Percentiles rank a stretch among this genome's conserved stretches.
phyloP scores from a whole-genome alignment of 148 eudicot species.

The Vaccinium myrtillus region DNA sequence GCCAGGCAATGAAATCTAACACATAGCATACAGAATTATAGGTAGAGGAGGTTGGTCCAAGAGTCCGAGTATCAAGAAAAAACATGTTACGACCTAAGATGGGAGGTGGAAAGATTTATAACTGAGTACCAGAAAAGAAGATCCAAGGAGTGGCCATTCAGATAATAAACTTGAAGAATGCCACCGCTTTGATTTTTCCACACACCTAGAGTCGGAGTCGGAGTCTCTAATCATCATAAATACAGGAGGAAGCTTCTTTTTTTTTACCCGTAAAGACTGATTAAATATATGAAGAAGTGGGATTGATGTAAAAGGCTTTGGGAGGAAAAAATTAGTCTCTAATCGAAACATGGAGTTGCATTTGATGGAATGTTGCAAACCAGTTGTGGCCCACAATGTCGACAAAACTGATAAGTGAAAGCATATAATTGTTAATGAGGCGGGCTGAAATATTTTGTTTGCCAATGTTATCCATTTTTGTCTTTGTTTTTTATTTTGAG shows the following conservation, averaged over 20 bases:
- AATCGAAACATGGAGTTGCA: background rate
- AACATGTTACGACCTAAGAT: background rate
- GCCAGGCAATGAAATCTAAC: background rate
- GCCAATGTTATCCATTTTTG: background rate
- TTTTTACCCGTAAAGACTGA: background rate
- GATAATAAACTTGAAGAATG: background rate
- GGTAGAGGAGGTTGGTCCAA: background rate
- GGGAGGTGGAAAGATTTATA: background rate
- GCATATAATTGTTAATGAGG: background rate
- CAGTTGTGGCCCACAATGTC: background rate
- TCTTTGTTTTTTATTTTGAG: background rate
- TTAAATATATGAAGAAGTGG: background rate
- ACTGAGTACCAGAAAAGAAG: background rate
- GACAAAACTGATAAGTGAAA: background rate
- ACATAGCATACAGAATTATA: background rate
- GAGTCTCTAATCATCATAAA: background rate
- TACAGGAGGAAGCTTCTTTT: background rate
- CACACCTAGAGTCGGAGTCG: background rate
- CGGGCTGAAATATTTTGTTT: background rate
- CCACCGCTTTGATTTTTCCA: background rate
- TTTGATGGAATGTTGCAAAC: background rate
- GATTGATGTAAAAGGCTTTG: background rate
- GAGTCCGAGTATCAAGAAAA: background rate
- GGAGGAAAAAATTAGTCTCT: background rate
- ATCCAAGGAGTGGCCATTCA: background rate